phyloP scores from a whole-genome alignment of 169 alveolate species.

The Plasmodium ovale region DNA sequence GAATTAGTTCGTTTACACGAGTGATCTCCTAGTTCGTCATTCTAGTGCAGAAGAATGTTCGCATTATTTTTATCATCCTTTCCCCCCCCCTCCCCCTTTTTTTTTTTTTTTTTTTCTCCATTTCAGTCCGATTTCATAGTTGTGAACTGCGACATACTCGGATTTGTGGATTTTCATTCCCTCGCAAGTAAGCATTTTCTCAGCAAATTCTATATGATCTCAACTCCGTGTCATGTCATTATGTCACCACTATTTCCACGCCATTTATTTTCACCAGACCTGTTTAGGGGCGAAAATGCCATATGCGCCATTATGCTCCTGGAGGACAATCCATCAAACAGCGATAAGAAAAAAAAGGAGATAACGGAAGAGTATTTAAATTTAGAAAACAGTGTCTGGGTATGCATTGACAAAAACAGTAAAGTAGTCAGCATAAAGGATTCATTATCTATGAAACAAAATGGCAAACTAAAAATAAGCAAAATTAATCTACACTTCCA shows the following conservation, averaged over 20 bases:
- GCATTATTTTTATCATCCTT: not conserved
- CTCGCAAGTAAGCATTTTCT: slow-evolving; percentile 33
- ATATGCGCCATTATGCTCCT: slow-evolving; percentile 42
- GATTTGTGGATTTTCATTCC: slow-evolving; percentile 73
- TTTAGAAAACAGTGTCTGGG: slow-evolving; percentile 68
- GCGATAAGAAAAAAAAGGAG: slow-evolving; percentile 32
- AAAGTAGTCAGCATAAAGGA: slow-evolving; percentile 65
- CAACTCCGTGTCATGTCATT: not conserved
- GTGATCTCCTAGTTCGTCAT: not conserved
- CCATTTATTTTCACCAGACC: not conserved
- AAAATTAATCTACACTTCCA: slow-evolving; percentile 45
- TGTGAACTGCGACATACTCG: slow-evolving; percentile 66
- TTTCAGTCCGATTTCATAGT: slow-evolving; percentile 51
- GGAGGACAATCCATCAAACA: slow-evolving; percentile 17
- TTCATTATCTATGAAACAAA: slow-evolving; percentile 54
- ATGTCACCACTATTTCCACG: not conserved
- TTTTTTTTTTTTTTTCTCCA: not conserved
- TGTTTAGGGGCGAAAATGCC: slow-evolving; percentile 67
- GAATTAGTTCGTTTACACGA: too few species aligned
- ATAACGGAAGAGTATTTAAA: slow-evolving; percentile 39
- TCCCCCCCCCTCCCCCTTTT: not conserved
- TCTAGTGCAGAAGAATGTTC: not conserved
- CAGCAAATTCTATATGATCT: not conserved
- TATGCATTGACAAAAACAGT: slow-evolving; percentile 64
- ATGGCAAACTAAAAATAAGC: slow-evolving; percentile 52